phyloP scores from a whole-genome alignment of 164 flowering plant species.

The Dillenia turbinata region DNA sequence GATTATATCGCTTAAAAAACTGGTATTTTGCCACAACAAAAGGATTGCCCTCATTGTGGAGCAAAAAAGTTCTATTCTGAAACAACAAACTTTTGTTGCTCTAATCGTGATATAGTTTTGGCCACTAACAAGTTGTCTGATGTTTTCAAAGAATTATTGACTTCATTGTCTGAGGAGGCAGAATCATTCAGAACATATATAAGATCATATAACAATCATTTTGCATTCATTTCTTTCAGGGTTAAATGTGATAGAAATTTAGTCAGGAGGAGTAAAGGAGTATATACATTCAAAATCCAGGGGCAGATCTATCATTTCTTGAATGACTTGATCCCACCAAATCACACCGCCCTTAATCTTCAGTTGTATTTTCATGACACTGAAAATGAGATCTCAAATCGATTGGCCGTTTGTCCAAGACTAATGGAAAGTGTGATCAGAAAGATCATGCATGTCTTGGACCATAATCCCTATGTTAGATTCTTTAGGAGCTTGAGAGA shows the following conservation, averaged over 20 bases:
- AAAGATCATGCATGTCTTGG: neutral
- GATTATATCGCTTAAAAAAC: too few species aligned
- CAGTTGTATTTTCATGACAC: slow-evolving; percentile 8
- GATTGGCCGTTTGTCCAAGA: slow-evolving; percentile 6
- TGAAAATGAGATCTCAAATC: slow-evolving; percentile 3
- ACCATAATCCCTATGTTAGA: too few species aligned
- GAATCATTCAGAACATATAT: neutral
- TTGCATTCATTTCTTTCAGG: slow-evolving; percentile 1
- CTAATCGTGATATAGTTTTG: neutral
- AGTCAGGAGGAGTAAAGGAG: neutral
- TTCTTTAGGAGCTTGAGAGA: neutral
- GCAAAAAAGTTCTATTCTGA: neutral
- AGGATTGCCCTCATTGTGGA: neutral
- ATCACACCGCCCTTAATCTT: neutral
- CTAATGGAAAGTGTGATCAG: neutral
- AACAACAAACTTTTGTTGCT: neutral
- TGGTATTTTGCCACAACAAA: too few species aligned
- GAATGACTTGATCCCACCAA: neutral
- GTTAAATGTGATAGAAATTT: neutral
- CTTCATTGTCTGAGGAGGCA: neutral
- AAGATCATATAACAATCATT: slow-evolving; percentile 1
- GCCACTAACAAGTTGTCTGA: neutral
- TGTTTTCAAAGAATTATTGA: neutral
- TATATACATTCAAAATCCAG: neutral
- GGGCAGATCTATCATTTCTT: slow-evolving; percentile 4